phyloP scores from a whole-genome alignment of 192 early-diverging fungal species.

The Nowakowskiella sp. region DNA sequence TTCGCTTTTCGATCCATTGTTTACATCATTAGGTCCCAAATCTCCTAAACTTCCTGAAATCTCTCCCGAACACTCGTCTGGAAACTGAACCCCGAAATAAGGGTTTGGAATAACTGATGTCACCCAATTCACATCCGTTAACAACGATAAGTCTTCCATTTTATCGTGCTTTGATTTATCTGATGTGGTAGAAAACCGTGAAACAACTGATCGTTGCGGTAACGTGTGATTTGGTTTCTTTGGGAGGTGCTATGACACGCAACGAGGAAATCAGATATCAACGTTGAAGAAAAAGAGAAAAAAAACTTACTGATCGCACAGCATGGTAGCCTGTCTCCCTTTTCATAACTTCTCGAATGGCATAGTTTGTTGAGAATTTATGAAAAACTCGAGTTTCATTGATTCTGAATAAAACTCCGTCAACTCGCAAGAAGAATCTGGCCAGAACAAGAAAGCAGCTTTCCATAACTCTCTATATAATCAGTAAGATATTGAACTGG shows the following conservation, averaged over 20 bases:
- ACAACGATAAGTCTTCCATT: conserved; percentile 44
- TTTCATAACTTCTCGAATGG: conserved; percentile 65
- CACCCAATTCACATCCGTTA: conserved; percentile 54
- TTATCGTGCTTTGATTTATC: no score
- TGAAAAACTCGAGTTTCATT: conserved; percentile 87
- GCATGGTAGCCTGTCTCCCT: conserved; percentile 54
- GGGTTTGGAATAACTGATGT: conserved; percentile 32
- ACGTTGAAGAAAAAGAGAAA: not conserved
- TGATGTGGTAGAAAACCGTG: no score
- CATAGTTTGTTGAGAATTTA: conserved; percentile 57
- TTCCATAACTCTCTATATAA: conserved; percentile 82
- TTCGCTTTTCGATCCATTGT: no score
- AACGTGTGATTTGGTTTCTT: no score
- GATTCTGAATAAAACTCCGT: conserved; percentile 86
- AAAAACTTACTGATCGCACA: conserved; percentile 39
- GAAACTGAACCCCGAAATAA: not conserved
- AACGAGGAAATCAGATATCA: not conserved
- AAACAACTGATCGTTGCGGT: no score
- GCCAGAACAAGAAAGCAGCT: conserved; percentile 78
- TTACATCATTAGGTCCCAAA: no score
- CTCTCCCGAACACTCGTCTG: not conserved
- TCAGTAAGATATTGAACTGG: conserved; percentile 1
- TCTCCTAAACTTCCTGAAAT: not conserved
- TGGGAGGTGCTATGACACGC: no score
- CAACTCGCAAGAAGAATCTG: conserved; percentile 87